Conservation (phyloP, 2,329 filamentous ascomycete species). For the Neofusicoccum laricinum region DNA sequence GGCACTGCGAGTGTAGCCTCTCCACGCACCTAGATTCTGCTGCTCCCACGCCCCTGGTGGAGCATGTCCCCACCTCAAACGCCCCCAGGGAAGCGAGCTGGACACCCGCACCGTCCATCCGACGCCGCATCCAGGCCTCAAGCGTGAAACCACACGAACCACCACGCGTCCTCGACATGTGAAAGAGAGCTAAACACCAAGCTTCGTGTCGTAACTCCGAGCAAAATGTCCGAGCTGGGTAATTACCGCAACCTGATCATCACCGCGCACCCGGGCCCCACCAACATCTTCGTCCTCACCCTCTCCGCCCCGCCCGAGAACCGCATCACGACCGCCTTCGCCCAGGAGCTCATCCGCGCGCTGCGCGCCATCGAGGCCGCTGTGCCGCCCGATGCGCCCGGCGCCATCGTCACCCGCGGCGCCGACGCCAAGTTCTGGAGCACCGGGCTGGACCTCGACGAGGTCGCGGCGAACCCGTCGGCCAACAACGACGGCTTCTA, state of each 20-base stretch:
- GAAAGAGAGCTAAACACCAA: neutral
- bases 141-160: no score
- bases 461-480: slow-evolving; percentile 48
- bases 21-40: neutral
- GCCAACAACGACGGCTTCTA: slow-evolving; percentile 59
- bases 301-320: slow-evolving; percentile 56
- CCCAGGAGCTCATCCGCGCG: slow-evolving; percentile 53
- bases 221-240: neutral
- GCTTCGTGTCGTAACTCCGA: neutral
- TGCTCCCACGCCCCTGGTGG: neutral
- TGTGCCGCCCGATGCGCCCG: slow-evolving; percentile 24
- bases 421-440: slow-evolving; percentile 45
- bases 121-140: no score
- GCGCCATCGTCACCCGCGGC: slow-evolving; percentile 47
- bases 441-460: slow-evolving; percentile 45
- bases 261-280: neutral
- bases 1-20: neutral
- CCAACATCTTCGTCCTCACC: slow-evolving; percentile 50
- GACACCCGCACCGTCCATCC: neutral
- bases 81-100: neutral
- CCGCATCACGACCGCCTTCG: slow-evolving; percentile 48
- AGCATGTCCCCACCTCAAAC: neutral
- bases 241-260: slow-evolving; percentile 3
- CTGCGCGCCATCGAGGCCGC: slow-evolving; percentile 47
- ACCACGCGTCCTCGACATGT: no score